Evolutionary conservation across 345 rosid species (phyloP).

Genomic region (thale cress (Arabidopsis thaliana)): TAIR10.1 NC_003075.7:18187001-18187500

Average conservation of each 20-base stretch:
- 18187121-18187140: constrained; percentile 84
- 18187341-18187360: background rate
- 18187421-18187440: constrained; percentile 97
- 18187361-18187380: background rate
- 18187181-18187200: constrained; percentile 34
- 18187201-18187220: constrained; percentile 14
- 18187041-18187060: background rate
- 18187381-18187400: background rate
- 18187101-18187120: constrained; percentile 26
- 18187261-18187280: constrained; percentile 93
- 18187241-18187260: constrained; percentile 34
- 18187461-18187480: constrained; percentile 74
- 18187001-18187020: constrained; percentile 71
- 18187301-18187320: constrained; percentile 99
- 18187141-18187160: constrained; percentile 78
- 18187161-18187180: constrained; percentile 89
- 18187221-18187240: constrained; percentile 21
- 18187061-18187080: background rate
- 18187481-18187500: constrained; percentile 78
- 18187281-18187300: constrained; percentile 93
- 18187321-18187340: constrained; percentile 32
- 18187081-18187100: constrained; percentile 17
- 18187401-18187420: constrained; percentile 52
- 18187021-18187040: constrained; percentile 75
- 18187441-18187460: constrained; percentile 95